Conservation (phyloP, 75 land plant species). For the Sequoia sempervirens region DNA sequence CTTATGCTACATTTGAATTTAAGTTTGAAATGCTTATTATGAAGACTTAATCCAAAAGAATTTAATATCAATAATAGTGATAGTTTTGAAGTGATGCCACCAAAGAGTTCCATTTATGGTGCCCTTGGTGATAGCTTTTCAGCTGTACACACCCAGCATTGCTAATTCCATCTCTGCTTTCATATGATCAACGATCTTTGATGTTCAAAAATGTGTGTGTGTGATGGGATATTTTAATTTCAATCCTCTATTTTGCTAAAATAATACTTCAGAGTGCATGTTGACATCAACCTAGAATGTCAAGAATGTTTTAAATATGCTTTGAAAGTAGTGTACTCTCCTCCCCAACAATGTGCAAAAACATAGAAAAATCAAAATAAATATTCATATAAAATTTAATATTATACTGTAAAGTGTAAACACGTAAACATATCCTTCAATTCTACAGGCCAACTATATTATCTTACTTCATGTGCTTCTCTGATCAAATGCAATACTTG, state of each 20-base stretch:
- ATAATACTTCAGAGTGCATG: background rate
- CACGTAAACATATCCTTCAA: background rate
- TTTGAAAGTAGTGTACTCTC: background rate
- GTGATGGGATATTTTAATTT: background rate
- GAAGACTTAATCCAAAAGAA: background rate
- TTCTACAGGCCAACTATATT: background rate
- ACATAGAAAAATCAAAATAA: background rate
- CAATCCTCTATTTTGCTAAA: background rate
- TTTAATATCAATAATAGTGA: no score
- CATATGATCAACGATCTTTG: background rate
- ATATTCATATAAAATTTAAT: no score
- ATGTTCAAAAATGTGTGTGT: background rate
- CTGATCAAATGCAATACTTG: no score
- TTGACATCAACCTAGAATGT: background rate
- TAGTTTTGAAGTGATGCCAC: background rate
- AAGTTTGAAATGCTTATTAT: background rate
- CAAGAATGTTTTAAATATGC: background rate
- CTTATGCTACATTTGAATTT: background rate
- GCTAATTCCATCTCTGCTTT: background rate
- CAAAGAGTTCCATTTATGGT: background rate
- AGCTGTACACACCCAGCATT: background rate
- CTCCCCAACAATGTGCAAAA: background rate
- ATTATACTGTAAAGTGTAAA: no score
- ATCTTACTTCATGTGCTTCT: no score
- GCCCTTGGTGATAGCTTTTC: background rate